These are phyloP conservation scores for Evernia prunastri DNA, from an alignment of 495 filamentous ascomycete genomes.

Conservation along the genomic window DNA sequence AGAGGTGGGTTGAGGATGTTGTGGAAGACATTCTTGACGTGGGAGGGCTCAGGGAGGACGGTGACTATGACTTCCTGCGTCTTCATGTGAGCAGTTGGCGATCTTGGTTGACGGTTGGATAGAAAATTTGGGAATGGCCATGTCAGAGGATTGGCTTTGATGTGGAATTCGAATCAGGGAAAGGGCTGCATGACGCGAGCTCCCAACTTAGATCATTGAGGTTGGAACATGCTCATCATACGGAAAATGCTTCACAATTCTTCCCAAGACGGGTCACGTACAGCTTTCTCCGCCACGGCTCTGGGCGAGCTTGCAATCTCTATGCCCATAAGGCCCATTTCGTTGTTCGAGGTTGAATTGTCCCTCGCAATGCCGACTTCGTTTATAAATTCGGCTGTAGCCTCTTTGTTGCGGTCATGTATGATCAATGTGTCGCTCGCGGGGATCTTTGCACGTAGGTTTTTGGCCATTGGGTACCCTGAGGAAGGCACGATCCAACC, in stretches of 20 bases:
- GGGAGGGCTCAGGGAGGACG: constrained; percentile 71
- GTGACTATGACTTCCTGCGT: constrained; percentile 69
- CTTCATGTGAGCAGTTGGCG: constrained; percentile 4
- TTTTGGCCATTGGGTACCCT: constrained; percentile 86
- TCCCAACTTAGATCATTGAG: constrained; percentile 57
- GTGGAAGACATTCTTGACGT: constrained; percentile 67
- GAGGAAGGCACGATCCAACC: constrained; percentile 15
- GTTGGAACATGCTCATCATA: constrained; percentile 50
- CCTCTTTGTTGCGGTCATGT: constrained; percentile 65
- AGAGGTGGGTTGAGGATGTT: constrained; percentile 46
- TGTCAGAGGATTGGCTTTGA: constrained; percentile 63
- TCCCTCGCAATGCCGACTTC: constrained; percentile 43
- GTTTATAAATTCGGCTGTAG: constrained; percentile 51
- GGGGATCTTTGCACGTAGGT: constrained; percentile 70
- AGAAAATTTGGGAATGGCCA: constrained; percentile 1
- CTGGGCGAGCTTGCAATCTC: constrained; percentile 50
- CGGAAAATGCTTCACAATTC: constrained; percentile 19
- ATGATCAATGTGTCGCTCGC: constrained; percentile 60
- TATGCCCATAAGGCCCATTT: constrained; percentile 40
- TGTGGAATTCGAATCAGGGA: constrained; percentile 47
- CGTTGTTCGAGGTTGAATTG: constrained; percentile 12
- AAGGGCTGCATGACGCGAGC: constrained; percentile 34
- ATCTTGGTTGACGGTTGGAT: neutral
- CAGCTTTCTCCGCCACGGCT: constrained; percentile 65
- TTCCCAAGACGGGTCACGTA: constrained; percentile 36